Evolutionary conservation across 2,329 filamentous ascomycete species (phyloP), one percentile per base, ranked within the genome.

Genomic region (Aphanoascus verrucosus): DNA sequence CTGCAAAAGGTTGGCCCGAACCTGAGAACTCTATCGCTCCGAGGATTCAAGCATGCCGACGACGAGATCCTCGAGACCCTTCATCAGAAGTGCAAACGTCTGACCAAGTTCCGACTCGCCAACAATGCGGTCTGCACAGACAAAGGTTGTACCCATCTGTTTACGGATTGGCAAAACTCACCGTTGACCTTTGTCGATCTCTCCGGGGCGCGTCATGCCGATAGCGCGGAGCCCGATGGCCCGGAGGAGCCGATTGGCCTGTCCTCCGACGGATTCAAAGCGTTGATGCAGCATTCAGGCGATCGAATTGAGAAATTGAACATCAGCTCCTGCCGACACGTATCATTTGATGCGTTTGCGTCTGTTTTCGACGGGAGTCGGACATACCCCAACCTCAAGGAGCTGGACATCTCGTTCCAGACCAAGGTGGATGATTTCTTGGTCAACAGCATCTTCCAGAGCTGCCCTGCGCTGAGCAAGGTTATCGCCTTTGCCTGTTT

Each of bases 211-310:
- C 85, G 90, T 15, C 81, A 88, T 61, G 66, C 94, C 34, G 86
- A 95, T 64, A 81, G 87, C 55, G 72, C 74, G 47, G 79, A 79
- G 23, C 84, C 88, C 0, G 78, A 83, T 19, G 80, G 82, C 3
- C 47, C 34, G 6, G 53, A 55, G 17, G 75, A 78, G 20, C 68
- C 78, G 6, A 71, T 91, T 43, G 91, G 90, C 1, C 76, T 96
- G 32, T 88, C 84, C 50, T 84, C 82, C 0, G 70, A 78, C 5
- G 89, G 86, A 0, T 91, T 97, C 71, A 74, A 77, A 58, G 86
- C 88, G 0, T 70, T 96, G 42, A 95, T 96, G 87, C 71, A 74
- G 0, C 91, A 96, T 65, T 95, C 89, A 0, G 86, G 87, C 3
- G 64, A 70, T 1, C 74, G 70, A 9, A 69, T 97, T 1, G 75